A percentile compares a stretch with the other conserved stretches of the same genome.
Conservation (phyloP, 2,329 filamentous ascomycete species). For the Neocatenulostroma microsporum region DNA sequence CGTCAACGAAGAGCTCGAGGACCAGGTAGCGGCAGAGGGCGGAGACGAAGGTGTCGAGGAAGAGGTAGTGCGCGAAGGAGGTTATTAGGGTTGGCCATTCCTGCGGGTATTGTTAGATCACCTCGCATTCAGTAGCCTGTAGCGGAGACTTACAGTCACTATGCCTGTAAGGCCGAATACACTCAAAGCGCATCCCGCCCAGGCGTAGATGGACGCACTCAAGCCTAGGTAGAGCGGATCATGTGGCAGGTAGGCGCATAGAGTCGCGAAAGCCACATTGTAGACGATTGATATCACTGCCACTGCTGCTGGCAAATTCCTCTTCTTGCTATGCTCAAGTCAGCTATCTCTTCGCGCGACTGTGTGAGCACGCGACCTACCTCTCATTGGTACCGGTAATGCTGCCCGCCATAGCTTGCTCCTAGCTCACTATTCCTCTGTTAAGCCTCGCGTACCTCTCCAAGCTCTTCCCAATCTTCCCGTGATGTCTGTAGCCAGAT, state of each 20-base stretch:
- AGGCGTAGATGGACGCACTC: slow-evolving; percentile 21
- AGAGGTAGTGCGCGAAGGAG: slow-evolving; percentile 21
- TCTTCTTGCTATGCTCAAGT: slow-evolving; percentile 4
- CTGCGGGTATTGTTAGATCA: slow-evolving; percentile 8
- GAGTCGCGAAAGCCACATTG: slow-evolving; percentile 18
- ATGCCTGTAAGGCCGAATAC: slow-evolving; percentile 20
- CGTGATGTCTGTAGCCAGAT: no score
- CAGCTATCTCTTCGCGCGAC: no score
- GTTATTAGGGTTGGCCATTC: slow-evolving; percentile 15
- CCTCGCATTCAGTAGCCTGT: neutral
- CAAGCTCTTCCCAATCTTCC: no score
- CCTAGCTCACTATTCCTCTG: no score
- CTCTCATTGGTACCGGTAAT: no score
- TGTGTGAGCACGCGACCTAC: no score
- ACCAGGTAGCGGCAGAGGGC: slow-evolving; percentile 17
- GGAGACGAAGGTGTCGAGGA: slow-evolving; percentile 21
- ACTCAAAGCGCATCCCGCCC: slow-evolving; percentile 20
- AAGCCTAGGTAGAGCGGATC: slow-evolving; percentile 22
- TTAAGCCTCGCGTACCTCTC: no score
- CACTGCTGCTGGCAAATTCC: slow-evolving; percentile 15
- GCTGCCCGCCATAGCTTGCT: no score
- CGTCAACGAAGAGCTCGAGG: slow-evolving; percentile 19
- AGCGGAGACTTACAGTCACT: slow-evolving; percentile 12
- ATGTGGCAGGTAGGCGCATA: slow-evolving; percentile 21
- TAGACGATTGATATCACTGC: slow-evolving; percentile 19